Evolutionary conservation across 2,329 filamentous ascomycete species (phyloP), one percentile per base, ranked within the genome.

Genomic region (Bipolaris victoriae): DNA sequence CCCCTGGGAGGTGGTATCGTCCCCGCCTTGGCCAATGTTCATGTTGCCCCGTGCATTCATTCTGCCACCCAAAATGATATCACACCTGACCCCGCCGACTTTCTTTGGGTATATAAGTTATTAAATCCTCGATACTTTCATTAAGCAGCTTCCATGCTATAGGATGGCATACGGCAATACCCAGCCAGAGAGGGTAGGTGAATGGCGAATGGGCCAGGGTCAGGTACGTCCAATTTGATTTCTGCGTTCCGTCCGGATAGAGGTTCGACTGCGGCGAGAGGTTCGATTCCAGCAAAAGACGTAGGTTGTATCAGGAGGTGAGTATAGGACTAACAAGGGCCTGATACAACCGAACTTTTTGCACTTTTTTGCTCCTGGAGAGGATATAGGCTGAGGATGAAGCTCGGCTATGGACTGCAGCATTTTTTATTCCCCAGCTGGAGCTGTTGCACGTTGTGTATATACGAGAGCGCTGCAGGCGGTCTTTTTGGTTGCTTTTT

Each of bases 201-300:
- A 3, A 29, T 29, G 26, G 41, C 26, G 6, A 26, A 24, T 37
- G n/a, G 4, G 15, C 31, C 47, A 49, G n/a, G 41, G 24, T 43
- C 40, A 46, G 43, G 26, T 46, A 20, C 33, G 43, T 31, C 7
- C 7, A 18, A 7, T 45, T 31, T n/a, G 29, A 4, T 31, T 31
- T 31, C 29, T 31, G 29, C 26, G 9, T 7, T 45, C 22, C 20
- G 22, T 48, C 20, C 15, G 33, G 20, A n/a, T 36, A 3, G 29
- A 36, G 45, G 31, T 48, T 48, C 46, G 46, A 22, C 46, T 49
- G 33, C 46, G 46, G 46, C 46, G 35, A 49, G 46, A 49, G 46
- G 46, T 49, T 49, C 46, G 35, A 49, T 49, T 49, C 35, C 44
- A 29, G 29, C 29, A 13, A 35, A 39, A 39, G 46, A 31, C 7